Percentiles rank a stretch among this genome's conserved stretches.
Conservation (phyloP, 805 yeast species). For the Ogataea methylovora region DNA sequence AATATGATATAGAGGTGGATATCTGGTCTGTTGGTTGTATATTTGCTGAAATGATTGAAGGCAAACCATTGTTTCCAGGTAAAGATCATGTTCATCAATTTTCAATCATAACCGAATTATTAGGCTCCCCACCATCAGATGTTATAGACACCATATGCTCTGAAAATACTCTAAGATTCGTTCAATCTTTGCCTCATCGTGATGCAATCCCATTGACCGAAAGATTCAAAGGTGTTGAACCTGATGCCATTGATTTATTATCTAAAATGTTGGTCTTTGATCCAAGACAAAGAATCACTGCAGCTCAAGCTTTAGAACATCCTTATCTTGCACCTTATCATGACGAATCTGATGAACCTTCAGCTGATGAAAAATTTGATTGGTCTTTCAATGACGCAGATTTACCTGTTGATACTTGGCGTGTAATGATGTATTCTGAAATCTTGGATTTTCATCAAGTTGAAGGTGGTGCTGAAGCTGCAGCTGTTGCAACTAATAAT, state of each 20-base stretch:
- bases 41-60: conserved; percentile 95
- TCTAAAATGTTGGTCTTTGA: conserved; percentile 91
- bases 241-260: conserved; percentile 81
- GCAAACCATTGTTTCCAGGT: conserved; percentile 95
- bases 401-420: conserved; percentile 96
- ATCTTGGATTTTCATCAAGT: conserved; percentile 93
- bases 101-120: conserved; percentile 88
- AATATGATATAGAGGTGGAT: conserved; percentile 93
- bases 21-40: conserved; percentile 98
- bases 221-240: conserved; percentile 72
- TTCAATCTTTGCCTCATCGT: conserved; percentile 85
- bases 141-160: conserved; percentile 95
- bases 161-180: conserved; percentile 90
- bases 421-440: conserved; percentile 98
- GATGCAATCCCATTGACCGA: conserved; percentile 86
- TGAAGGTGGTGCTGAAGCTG: conserved; percentile 32
- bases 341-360: conserved; percentile 96
- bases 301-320: conserved; percentile 83
- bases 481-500: conserved; percentile 10
- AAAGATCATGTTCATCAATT: conserved; percentile 98
- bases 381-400: conserved; percentile 99
- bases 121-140: conserved; percentile 91
- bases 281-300: conserved; percentile 89
- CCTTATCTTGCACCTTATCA: conserved; percentile 93
- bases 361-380: conserved; percentile 85